Evolutionary conservation across 805 yeast species (phyloP), one percentile per base, ranked within the genome.

Genomic region (Candida wancherniae): DNA sequence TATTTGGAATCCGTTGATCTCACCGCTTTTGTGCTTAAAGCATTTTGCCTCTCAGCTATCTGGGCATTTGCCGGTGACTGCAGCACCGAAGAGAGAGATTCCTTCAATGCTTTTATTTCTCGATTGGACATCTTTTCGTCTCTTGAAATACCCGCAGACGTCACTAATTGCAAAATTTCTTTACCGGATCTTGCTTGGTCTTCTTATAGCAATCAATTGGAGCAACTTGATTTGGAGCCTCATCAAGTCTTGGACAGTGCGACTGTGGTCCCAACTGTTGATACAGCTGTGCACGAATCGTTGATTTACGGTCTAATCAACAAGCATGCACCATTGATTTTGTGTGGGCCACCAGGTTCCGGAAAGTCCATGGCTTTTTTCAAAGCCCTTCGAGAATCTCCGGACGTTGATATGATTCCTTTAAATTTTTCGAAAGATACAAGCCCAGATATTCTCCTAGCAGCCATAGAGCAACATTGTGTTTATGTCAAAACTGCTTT

Each of bases 261-360:
- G 41, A 51, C 76, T 0, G 74, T 90, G 1, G 70, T 90, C 7
- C 84, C 94, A 0, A 90, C 97, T 0, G 48, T 73, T 1, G 97
- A 87, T 42, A 87, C 96, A 0, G 51, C 69, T 2, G 66, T 77
- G 34, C 84, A 84, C 35, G 90, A 84, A 37, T 51, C 60, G 1
- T 47, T 84, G 8, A 64, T 90, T 2, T 71, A 68, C 33, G 61
- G 77, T 0, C 53, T 83, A 2, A 47, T 88, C 21, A 62, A 64
- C 19, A 73, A 73, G 26, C 79, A 72, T 32, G 59, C 60, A 22
- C 75, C 94, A 0, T 52, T 85, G 11, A 63, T 90, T 16, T 63
- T 90, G 14, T 86, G 95, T 57, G 97, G 97, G 3, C 97, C 97
- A 0, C 97, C 97, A 0, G 97, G 97, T 4, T 82, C 96, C 0